phyloP scores from a whole-genome alignment of 441 rosid species.

The Adansonia grandidieri region DNA sequence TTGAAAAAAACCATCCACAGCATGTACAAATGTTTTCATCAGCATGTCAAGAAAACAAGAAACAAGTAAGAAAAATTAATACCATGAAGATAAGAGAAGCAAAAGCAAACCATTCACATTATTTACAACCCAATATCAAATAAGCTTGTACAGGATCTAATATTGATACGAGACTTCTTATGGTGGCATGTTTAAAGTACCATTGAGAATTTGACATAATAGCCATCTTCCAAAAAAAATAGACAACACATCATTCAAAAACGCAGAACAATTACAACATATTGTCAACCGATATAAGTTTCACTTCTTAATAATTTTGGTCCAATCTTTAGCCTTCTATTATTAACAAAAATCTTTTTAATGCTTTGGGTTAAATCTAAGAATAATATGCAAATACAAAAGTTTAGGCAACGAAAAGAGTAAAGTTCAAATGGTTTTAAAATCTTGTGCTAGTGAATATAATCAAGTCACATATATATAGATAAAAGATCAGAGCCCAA shows the following conservation, averaged over 20 bases:
- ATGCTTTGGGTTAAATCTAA: neutral
- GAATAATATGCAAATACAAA: neutral
- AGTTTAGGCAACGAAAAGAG: neutral
- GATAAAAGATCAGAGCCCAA: neutral
- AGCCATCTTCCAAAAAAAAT: neutral
- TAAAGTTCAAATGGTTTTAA: neutral
- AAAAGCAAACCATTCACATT: neutral
- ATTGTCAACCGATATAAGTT: neutral
- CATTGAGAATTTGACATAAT: neutral
- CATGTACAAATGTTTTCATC: constrained; percentile 52
- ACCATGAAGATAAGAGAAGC: constrained; percentile 5
- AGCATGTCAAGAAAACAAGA: constrained; percentile 42
- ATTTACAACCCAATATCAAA: neutral
- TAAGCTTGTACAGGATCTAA: neutral
- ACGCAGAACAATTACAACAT: neutral
- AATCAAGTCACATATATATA: neutral
- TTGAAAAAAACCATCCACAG: constrained; percentile 46
- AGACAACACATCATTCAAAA: neutral
- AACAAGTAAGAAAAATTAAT: constrained; percentile 26
- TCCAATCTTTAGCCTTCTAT: neutral
- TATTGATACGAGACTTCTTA: neutral
- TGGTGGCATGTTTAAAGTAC: neutral
- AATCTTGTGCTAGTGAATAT: neutral
- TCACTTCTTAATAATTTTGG: neutral
- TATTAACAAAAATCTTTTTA: neutral